A percentile compares a stretch with the other conserved stretches of the same genome.
phyloP scores from a whole-genome alignment of 1,284 basidiomycete genomes.

The Ustilago lituana region DNA sequence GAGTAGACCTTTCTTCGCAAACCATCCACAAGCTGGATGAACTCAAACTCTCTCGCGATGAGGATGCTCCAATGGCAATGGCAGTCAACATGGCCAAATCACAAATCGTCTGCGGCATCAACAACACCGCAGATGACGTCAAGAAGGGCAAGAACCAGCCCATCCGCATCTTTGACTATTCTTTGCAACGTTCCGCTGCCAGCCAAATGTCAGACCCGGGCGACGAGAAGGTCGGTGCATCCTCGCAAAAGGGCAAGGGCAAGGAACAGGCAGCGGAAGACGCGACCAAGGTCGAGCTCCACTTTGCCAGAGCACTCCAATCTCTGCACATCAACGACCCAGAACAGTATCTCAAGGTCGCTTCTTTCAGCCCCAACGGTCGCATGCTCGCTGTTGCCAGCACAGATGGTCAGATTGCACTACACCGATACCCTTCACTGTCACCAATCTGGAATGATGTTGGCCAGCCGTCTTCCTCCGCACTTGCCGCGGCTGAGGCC shows the following conservation, averaged over 20 bases:
- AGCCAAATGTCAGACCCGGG: not conserved
- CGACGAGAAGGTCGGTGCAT: not conserved
- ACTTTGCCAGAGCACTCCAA: conserved; percentile 19
- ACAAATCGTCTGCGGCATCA: conserved; percentile 59
- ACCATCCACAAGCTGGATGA: conserved; percentile 42
- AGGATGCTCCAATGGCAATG: conserved; percentile 66
- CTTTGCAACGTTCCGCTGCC: conserved; percentile 1
- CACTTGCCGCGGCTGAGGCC: conserved; percentile 33
- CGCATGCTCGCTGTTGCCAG: conserved; percentile 56
- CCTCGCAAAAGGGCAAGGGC: conserved; percentile 28
- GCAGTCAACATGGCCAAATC: conserved; percentile 40
- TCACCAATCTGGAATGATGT: conserved; percentile 44
- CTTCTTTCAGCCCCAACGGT: conserved; percentile 54
- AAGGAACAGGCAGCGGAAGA: conserved; percentile 10
- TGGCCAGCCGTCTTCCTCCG: conserved; percentile 29
- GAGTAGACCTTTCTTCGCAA: conserved; percentile 23
- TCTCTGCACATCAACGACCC: conserved; percentile 53
- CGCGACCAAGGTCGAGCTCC: conserved; percentile 24
- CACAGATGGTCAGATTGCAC: conserved; percentile 54
- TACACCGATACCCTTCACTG: conserved; percentile 59
- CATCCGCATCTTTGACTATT: conserved; percentile 55
- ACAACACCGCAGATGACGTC: conserved; percentile 42
- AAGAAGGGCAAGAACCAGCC: conserved; percentile 48
- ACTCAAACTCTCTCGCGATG: conserved; percentile 54
- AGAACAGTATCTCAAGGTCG: conserved; percentile 55